Percentiles rank a stretch among this genome's conserved stretches.
These are phyloP conservation scores for Corrigiola litoralis DNA, from an alignment of 179 eudicot genomes.

Conservation along the genomic window DNA sequence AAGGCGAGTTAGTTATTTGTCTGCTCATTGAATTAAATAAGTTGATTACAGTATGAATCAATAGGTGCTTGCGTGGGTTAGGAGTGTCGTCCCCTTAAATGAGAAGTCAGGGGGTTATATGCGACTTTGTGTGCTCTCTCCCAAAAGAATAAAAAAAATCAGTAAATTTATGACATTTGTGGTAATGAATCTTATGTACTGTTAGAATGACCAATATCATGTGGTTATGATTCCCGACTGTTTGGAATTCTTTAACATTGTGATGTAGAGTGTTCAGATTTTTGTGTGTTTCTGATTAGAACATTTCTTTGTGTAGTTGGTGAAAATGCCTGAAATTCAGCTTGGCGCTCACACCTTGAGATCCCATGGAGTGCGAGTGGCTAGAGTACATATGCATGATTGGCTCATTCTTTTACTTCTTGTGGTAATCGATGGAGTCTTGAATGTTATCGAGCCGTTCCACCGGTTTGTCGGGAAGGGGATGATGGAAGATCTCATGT, in stretches of 20 bases:
- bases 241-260: not conserved
- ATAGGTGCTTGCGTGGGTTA: not conserved
- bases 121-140: no score
- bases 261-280: not conserved
- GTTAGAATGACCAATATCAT: not conserved
- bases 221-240: not conserved
- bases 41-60: not conserved
- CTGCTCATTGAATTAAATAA: not conserved
- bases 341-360: slow-evolving; percentile 76
- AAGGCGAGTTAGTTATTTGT: not conserved
- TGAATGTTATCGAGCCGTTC: slow-evolving; percentile 88
- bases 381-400: slow-evolving; percentile 79
- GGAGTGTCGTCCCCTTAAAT: not conserved
- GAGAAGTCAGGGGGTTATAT: no score
- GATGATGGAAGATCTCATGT: slow-evolving; percentile 86
- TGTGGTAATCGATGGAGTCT: slow-evolving; percentile 53
- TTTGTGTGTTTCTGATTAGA: slow-evolving; percentile 12
- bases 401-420: slow-evolving; percentile 86
- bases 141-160: no score
- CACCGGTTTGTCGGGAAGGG: slow-evolving; percentile 86
- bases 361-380: slow-evolving; percentile 78
- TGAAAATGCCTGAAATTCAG: slow-evolving; percentile 54
- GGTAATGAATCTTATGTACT: not conserved
- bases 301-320: slow-evolving; percentile 33
- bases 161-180: no score